These are phyloP conservation scores for Aspergillus baeticus DNA, from an alignment of 495 filamentous ascomycete genomes.

Conservation along the genomic window DNA sequence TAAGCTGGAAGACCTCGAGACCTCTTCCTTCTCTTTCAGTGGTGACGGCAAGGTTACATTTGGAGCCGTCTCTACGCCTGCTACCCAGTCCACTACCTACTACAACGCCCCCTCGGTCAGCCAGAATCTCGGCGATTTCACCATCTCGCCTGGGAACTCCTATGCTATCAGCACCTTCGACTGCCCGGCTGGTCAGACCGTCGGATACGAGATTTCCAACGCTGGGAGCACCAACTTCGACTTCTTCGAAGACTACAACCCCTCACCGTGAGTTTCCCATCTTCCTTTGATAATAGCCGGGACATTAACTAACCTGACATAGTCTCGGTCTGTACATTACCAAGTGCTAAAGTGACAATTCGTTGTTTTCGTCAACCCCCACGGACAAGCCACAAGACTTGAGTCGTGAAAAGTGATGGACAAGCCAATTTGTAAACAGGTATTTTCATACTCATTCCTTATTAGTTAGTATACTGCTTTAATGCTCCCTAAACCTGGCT, in stretches of 20 bases:
- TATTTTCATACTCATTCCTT: background rate
- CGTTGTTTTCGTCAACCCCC: background rate
- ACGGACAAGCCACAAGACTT: background rate
- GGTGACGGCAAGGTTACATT: slow-evolving; percentile 59
- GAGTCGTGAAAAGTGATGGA: background rate
- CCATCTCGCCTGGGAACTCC: slow-evolving; percentile 54
- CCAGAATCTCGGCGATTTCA: slow-evolving; percentile 44
- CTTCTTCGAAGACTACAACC: slow-evolving; percentile 64
- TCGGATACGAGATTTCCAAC: slow-evolving; percentile 52
- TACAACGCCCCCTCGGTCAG: slow-evolving; percentile 46
- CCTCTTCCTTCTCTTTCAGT: slow-evolving; percentile 55
- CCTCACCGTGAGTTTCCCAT: slow-evolving; percentile 43
- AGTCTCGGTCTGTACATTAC: slow-evolving; percentile 64
- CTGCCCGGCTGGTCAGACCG: slow-evolving; percentile 53
- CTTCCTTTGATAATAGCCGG: background rate
- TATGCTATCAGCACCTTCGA: slow-evolving; percentile 55
- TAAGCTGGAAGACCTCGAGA: slow-evolving; percentile 45
- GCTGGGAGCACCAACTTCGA: slow-evolving; percentile 53
- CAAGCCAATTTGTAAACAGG: background rate
- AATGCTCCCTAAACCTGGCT: background rate
- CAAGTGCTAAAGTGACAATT: slow-evolving; percentile 42
- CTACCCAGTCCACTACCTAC: slow-evolving; percentile 45
- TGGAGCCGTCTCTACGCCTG: slow-evolving; percentile 40
- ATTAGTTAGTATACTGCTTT: slow-evolving; percentile 3
- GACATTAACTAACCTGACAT: slow-evolving; percentile 21